Conservation (phyloP, 305 asterid genomes). For the Solanum hybrid region DNA sequence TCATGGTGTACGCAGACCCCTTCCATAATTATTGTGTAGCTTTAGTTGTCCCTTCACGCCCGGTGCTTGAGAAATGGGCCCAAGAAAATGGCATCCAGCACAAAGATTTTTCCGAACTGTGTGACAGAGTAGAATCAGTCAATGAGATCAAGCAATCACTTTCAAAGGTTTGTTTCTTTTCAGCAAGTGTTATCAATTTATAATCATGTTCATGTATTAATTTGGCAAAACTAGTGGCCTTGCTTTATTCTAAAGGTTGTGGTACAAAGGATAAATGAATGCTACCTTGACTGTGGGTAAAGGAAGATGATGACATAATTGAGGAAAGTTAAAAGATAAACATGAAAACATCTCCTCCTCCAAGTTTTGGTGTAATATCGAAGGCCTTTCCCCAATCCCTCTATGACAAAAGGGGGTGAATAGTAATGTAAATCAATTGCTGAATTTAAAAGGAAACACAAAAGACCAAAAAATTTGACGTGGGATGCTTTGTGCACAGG, state of each 20-base stretch:
- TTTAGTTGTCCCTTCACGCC: conserved; percentile 60
- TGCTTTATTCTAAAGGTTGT: neutral
- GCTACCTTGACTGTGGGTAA: neutral
- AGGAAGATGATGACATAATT: neutral
- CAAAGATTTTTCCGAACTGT: conserved; percentile 47
- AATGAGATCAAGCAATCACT: conserved; percentile 68
- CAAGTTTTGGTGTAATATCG: neutral
- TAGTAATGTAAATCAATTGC: neutral
- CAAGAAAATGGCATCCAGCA: conserved; percentile 50
- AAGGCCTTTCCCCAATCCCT: neutral
- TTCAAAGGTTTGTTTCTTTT: conserved; percentile 42
- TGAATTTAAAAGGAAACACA: neutral
- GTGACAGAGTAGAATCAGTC: conserved; percentile 55
- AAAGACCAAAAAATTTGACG: neutral
- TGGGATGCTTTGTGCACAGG: neutral
- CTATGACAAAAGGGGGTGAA: neutral
- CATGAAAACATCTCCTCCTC: neutral
- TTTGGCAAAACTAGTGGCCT: neutral
- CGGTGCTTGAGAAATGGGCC: conserved; percentile 72
- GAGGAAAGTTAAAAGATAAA: neutral
- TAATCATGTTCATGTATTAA: neutral
- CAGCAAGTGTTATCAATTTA: neutral
- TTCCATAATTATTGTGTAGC: conserved; percentile 74
- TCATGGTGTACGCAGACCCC: conserved; percentile 79
- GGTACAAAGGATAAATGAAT: neutral